Evolutionary conservation across 495 filamentous ascomycete genomes (phyloP), one percentile per base, ranked within the genome.

Genomic region (Penicillium salamii): DNA sequence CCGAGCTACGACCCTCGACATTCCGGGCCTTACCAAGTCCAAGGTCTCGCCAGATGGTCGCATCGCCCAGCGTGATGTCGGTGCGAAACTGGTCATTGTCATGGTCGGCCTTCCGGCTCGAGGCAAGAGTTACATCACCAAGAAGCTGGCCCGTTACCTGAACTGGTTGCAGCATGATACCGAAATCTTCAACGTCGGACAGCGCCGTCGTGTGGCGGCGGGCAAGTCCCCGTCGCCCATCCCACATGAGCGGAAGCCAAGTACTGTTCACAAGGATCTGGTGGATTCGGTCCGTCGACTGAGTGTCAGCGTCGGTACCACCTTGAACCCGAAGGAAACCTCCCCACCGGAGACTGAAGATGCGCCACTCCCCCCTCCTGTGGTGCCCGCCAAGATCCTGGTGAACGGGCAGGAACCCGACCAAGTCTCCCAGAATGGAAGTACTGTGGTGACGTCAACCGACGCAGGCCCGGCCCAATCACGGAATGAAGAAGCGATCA

Each of bases 161-260:
- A 91, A 95, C 46, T 98, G 93, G 93, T 84, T 96, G 41, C 93
- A 98, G 57, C 93, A 98, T 62, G 87, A 96, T 55, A 89, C 90
- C 17, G 78, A 79, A 57, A 97, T 98, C 53, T 98, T 98, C 80
- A 98, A 98, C 54, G 93, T 98, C 32, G 93, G 93, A 36, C 89
- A 95, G 61, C 83, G 90, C 56, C 77, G 93, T 56, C 87, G 93
- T 45, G 78, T 91, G 28, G 88, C 85, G 17, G 89, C 88, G 29
- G 84, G 86, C 8, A 72, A 63, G 44, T 70, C 71, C 7, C 64
- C 74, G n/a, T 61, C 67, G 14, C 60, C 69, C 26, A 47, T 69
- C 59, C 64, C 61, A 14, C 38, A 51, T 18, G 54, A 51, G 24
- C 39, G 62, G 19, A 58, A 61, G 15, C 58, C 59, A 5, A 68